Conservation (phyloP, 495 filamentous ascomycete species). For the Penicillium ucsense region DNA sequence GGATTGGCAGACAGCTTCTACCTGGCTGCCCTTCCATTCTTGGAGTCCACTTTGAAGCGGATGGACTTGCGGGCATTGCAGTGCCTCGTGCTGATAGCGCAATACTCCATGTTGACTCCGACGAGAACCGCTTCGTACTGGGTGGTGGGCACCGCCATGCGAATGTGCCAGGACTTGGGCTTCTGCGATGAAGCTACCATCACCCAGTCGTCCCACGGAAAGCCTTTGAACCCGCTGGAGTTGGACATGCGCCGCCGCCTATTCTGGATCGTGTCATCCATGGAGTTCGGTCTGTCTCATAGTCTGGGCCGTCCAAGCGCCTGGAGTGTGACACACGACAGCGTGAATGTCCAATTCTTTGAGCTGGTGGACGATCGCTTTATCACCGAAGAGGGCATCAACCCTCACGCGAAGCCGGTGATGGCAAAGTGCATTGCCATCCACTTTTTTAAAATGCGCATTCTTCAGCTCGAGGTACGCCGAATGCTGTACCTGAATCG, state of each 20-base stretch:
- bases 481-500: conserved; percentile 75
- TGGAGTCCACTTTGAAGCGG: conserved; percentile 65
- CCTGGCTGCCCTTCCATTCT: conserved; percentile 68
- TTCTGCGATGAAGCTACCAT: conserved; percentile 81
- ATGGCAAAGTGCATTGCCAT: conserved; percentile 78
- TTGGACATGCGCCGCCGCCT: conserved; percentile 82
- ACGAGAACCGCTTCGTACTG: conserved; percentile 86
- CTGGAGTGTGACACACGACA: conserved; percentile 67
- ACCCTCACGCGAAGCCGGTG: conserved; percentile 51
- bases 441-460: conserved; percentile 86
- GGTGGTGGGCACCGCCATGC: conserved; percentile 74
- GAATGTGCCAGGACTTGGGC: conserved; percentile 77
- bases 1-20: conserved; percentile 89
- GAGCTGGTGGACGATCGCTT: conserved; percentile 65
- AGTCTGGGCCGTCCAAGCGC: conserved; percentile 74
- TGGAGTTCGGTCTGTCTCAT: conserved; percentile 83
- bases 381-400: conserved; percentile 71
- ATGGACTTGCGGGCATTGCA: conserved; percentile 87
- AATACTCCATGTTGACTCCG: conserved; percentile 86
- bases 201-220: conserved; percentile 38
- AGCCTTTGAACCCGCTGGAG: conserved; percentile 50
- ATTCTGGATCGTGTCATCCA: conserved; percentile 73
- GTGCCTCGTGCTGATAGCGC: conserved; percentile 75
- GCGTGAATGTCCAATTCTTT: conserved; percentile 76
- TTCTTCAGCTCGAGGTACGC: conserved; percentile 79